phyloP scores from a whole-genome alignment of 352 stramenopile species.

The Saprolegnia parasitica region DNA sequence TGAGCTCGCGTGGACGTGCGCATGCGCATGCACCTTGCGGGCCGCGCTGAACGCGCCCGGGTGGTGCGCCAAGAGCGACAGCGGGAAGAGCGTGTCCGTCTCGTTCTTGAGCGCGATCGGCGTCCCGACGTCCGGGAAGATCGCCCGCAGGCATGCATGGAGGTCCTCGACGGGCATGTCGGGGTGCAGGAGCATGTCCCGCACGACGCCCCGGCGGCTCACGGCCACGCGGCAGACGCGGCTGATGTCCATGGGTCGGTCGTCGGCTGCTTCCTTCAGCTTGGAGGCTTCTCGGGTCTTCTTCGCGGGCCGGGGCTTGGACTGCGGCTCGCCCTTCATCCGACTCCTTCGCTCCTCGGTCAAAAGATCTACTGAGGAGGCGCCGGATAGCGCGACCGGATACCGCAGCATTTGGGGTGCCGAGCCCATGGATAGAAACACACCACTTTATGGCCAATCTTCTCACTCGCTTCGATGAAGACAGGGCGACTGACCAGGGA shows the following conservation, averaged over 20 bases:
- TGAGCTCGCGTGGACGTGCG: constrained; percentile 4
- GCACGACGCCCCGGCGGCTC: constrained; percentile 15
- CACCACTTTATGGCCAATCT: no score
- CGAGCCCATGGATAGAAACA: background rate
- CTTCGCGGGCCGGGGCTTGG: background rate
- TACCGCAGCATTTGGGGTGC: background rate
- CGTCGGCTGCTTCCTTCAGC: background rate
- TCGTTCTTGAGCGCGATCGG: constrained; percentile 36
- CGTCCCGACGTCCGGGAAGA: constrained; percentile 34
- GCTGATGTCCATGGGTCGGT: constrained; percentile 12
- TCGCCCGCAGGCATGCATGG: constrained; percentile 42
- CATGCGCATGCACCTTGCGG: constrained; percentile 14
- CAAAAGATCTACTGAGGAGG: constrained; percentile 1
- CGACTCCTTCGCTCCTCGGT: background rate
- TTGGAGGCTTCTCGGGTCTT: background rate
- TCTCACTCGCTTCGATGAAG: no score
- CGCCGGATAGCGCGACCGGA: background rate
- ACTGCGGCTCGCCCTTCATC: background rate
- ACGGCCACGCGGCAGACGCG: constrained; percentile 24
- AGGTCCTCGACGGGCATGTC: constrained; percentile 45
- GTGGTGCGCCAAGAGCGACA: constrained; percentile 56
- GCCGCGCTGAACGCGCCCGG: constrained; percentile 50
- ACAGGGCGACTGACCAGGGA: no score
- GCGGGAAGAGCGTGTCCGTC: constrained; percentile 51
- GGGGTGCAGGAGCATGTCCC: constrained; percentile 33